Evolutionary conservation across 169 alveolate species (phyloP), one percentile per base, ranked within the genome.

Genomic region (Plasmodium falciparum): DNA sequence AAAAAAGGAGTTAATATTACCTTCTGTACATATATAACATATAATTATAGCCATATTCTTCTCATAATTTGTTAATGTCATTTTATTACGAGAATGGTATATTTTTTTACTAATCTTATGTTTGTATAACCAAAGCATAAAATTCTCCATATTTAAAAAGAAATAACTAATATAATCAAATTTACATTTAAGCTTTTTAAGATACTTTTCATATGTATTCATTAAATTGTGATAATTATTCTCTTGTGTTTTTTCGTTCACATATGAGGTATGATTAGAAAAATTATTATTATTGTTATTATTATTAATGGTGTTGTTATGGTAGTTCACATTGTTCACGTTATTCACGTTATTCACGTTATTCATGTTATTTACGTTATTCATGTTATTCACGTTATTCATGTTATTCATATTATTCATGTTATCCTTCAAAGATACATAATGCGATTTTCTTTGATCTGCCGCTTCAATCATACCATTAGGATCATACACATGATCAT

Each of bases 11-110:
- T 63, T 71, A 11, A 83, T 33, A 62, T 83, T 83, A 6, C 91
- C 91, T 29, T 83, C 91, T 26, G 91, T 83, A 73, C 91, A 83
- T 39, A 83, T 83, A 62, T 59, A 83, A 52, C 91, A 83, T n/a
- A 83, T 71, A 9, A 83, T 73, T 1, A 83, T 83, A 0, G 59
- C 54, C 15, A 83, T 45, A 13, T 83, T 83, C 33, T 69, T 56
- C 7, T 83, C 91, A 70, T 83, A 83, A 70, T 83, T 83, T 5
- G 69, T n/a, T 47, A 83, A 59, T 0, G 13, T 56, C 74, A 83
- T 83, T 11, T 83, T 83, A 4, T 20, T 29, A 29, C 91, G 39
- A 0, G 63, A 24, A 29, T 83, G 26, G 15, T 83, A 83, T 2
- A 83, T 70, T 2, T 29, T 69, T 9, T 71, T 83, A 58, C 91